Evolutionary conservation across 441 rosid species (phyloP), one percentile per base, ranked within the genome.

Genomic region (Populus hybrid): DNA sequence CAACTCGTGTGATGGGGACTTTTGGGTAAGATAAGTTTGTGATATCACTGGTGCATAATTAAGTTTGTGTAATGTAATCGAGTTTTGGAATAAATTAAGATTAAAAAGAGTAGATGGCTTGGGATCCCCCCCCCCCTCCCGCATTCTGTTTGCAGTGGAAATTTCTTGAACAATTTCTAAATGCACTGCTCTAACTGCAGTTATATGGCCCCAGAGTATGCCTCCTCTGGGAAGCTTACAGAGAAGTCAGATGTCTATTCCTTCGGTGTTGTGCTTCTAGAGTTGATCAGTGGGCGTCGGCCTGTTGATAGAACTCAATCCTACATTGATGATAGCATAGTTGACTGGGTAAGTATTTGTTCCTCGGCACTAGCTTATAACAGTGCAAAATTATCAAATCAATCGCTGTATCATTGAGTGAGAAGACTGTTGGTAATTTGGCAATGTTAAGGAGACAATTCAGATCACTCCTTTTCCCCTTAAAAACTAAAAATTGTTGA

Each of bases 1-100:
- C 99, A 21, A 95, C 99, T 24, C 85, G 99, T 6, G 98, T 96
- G 76, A 93, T 94, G 98, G 99, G 99, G 70, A 96, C 99, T 70
- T 92, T 96, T 72, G 99, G 99, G 99, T 93, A 88, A 85, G 86
- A 73, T 32, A 3, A 73, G 40, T 3, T 30, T 75, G 67, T n/a
- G 10, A 26, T 16, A 4, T 77, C 63, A 54, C 40, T n/a, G 66
- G 72, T 26, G 42, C 20, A 36, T 72, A 26, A 50, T 76, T 78
- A 23, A 72, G 46, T 28, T 80, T 74, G 24, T 18, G 61, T 35
- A 32, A 21, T 36, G 20, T 59, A 59, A 59, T n/a, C 65, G 10
- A 59, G 24, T n/a, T 21, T n/a, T 21, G 65, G 10, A 59, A 59
- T 8, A n/a, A 8, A 8, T 59, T n/a, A 59, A 59, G 10, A 59